Base-by-base conservation (phyloP, 352 stramenopile genomes). In the Pythium graminicola region DNA sequence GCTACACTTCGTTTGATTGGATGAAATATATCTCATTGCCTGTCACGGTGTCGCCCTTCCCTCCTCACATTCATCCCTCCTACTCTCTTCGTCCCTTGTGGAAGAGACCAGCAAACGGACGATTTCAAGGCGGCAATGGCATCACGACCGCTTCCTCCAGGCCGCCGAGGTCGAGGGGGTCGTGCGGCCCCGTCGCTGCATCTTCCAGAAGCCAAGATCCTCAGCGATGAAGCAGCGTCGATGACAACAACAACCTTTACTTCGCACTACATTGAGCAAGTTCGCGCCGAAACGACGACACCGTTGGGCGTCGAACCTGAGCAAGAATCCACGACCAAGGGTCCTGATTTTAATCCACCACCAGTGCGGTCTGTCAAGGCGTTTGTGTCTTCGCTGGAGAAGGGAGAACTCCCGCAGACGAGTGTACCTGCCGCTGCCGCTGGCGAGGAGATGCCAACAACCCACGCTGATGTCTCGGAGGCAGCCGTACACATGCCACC, bases 91-190 rank as follows among this genome's bases (percentile, higher is more conserved):
- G 31, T 36, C 31, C 31, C 9, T 36, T 9, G 48, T 48, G 48
- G 38, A 48, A 56, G 49, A 56, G 36, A 14, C 31, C 8, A 36
- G 8, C 9, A 36, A 36, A 14, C 41, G 29, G 31, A 11, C 16
- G 22, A 53, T 27, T 49, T 24, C 28, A 46, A 20, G 40, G 31
- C 24, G 22, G 53, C n/a, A 14, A 83, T 83, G 72, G 59, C 72
- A 42, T 76, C 70, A 35, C 49, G 69, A 39, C 55, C 69, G 24
- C 57, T 70, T 52, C 62, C 67, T 19, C 63, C 60, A 8, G 62
- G 62, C 1, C 65, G 55, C 26, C 56, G 57, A 36, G 41, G 53
- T 27, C 55, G 38, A 29, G 54, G 50, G 29, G 41, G 26, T 16
- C 65, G 62, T 50, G 47, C 62, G 9, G 8, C 61, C 26, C 52